Conservation (phyloP, 108 stramenopile species). For the Pelagomonas calceolata region DNA sequence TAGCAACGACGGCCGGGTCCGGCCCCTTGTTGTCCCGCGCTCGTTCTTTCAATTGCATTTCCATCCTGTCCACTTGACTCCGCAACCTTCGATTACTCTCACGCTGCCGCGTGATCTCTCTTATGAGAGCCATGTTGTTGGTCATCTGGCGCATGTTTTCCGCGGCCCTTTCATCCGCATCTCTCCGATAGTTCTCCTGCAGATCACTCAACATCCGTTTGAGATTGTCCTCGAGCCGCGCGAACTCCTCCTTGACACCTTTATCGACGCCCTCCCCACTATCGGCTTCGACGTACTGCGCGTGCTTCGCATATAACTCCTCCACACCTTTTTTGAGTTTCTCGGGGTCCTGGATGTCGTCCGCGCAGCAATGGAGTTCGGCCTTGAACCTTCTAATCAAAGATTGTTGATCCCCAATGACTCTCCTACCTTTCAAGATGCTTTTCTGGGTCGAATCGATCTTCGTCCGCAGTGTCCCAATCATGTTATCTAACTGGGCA, state of each 20-base stretch:
- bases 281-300: constrained; percentile 19
- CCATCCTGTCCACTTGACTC: neutral
- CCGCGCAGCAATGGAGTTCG: constrained; percentile 23
- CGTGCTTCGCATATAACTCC: constrained; percentile 5
- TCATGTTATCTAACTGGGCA: constrained; percentile 42
- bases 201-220: constrained; percentile 27
- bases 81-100: constrained; percentile 20
- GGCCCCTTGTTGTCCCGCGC: too few relatives aligned
- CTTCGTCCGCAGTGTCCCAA: constrained; percentile 45
- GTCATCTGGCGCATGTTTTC: constrained; percentile 33
- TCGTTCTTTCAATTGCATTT: too few relatives aligned
- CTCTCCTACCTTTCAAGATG: constrained; percentile 19
- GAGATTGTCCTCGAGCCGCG: constrained; percentile 32
- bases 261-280: too few relatives aligned
- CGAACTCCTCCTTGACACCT: constrained; percentile 29
- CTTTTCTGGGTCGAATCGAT: constrained; percentile 37
- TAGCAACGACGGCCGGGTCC: too few relatives aligned
- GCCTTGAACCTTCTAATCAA: constrained; percentile 17
- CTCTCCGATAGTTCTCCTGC: constrained; percentile 20
- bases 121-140: constrained; percentile 46
- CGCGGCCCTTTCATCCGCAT: constrained; percentile 20
- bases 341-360: constrained; percentile 23
- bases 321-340: neutral
- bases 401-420: constrained; percentile 23
- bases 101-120: constrained; percentile 45